phyloP scores from a whole-genome alignment of 1,284 basidiomycete genomes.

The Entoloma clypeatum region DNA sequence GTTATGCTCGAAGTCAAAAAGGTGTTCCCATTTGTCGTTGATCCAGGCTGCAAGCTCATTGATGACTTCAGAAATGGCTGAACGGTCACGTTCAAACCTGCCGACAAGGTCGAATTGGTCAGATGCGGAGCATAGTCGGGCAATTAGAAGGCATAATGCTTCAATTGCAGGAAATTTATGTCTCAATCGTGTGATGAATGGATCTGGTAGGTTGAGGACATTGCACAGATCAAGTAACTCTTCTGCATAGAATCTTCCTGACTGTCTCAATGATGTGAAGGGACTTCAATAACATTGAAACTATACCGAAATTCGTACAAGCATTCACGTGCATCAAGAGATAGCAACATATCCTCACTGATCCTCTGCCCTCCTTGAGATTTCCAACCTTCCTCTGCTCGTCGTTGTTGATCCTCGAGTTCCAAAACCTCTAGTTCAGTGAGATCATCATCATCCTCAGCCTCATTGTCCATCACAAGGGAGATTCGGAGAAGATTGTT shows the following conservation, averaged over 20 bases:
- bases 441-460: too few species aligned
- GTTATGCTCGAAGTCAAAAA: too few species aligned
- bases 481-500: too few species aligned
- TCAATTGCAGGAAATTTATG: constrained; percentile 13
- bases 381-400: too few species aligned
- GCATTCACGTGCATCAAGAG: neutral
- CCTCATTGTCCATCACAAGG: too few species aligned
- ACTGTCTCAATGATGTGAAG: neutral
- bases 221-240: neutral
- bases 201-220: constrained; percentile 13
- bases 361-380: neutral
- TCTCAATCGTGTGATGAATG: constrained; percentile 11
- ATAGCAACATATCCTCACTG: neutral
- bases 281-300: neutral
- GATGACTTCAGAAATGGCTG: too few species aligned
- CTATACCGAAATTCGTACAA: constrained; percentile 1
- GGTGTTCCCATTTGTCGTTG: too few species aligned
- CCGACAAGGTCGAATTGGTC: constrained; percentile 15
- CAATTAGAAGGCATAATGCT: constrained; percentile 15
- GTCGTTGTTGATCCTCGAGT: too few species aligned
- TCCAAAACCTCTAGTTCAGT: too few species aligned
- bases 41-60: too few species aligned
- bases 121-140: constrained; percentile 13
- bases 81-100: too few species aligned
- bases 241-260: neutral